Evolutionary conservation across 768 basidiomycete genomes (phyloP).

Genomic region (Chlorophyllum brunneum): DNA sequence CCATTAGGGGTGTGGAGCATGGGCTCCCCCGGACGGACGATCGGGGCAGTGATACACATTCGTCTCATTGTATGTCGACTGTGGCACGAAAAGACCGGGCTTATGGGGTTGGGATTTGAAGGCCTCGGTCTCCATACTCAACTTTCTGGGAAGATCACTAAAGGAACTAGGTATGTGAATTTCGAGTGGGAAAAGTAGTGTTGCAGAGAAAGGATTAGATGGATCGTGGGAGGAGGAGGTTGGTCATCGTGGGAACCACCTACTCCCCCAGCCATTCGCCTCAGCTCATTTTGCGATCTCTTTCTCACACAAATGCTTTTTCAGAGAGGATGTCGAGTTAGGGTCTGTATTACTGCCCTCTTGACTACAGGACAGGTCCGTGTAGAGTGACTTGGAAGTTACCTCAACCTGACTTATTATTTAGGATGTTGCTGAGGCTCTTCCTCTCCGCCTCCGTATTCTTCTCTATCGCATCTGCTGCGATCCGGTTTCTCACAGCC

Average conservation of each 20-base stretch:
- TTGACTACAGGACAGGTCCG: background rate
- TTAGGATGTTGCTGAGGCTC: conserved; percentile 6
- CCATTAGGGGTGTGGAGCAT: no score
- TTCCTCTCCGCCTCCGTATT: conserved; percentile 4
- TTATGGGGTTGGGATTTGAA: no score
- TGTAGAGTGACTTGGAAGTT: background rate
- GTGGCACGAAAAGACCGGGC: no score
- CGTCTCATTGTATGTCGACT: no score
- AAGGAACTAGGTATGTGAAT: no score
- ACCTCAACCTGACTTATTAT: background rate
- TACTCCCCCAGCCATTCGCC: conserved; percentile 2
- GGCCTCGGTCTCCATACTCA: no score
- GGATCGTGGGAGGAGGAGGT: conserved; percentile 1
- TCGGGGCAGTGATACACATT: no score
- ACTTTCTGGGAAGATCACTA: no score
- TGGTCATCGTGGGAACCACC: conserved; percentile 1
- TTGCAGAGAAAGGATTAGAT: no score
- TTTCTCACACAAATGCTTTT: background rate
- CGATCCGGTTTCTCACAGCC: conserved; percentile 8
- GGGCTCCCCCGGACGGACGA: no score
- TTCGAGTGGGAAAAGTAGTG: no score
- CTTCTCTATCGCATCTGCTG: conserved; percentile 10
- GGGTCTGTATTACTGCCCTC: background rate
- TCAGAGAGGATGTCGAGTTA: no score
- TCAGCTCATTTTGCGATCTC: background rate